Conservation (phyloP, 352 stramenopile genomes). For the Phytophthora pini region DNA sequence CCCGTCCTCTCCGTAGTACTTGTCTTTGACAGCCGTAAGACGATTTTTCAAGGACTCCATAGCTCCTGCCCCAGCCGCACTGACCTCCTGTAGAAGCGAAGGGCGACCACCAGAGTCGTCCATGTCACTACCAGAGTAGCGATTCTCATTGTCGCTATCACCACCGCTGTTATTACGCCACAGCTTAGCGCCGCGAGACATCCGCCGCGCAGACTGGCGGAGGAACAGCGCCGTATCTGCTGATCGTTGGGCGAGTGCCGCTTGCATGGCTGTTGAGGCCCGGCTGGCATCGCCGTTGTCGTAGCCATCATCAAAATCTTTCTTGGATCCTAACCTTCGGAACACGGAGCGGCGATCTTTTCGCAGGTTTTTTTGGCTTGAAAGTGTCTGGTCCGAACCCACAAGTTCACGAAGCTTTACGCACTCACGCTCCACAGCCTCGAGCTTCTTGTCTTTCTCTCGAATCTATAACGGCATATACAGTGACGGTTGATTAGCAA, state of each 20-base stretch:
- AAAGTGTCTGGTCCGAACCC: constrained; percentile 34
- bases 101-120: constrained; percentile 52
- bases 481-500: constrained; percentile 12
- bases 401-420: constrained; percentile 72
- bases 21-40: constrained; percentile 79
- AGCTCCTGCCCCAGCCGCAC: constrained; percentile 54
- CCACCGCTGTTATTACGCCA: constrained; percentile 52
- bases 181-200: constrained; percentile 56
- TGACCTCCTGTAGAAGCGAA: constrained; percentile 75
- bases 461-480: constrained; percentile 46
- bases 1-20: constrained; percentile 77
- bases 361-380: constrained; percentile 44
- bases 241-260: constrained; percentile 73
- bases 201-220: constrained; percentile 72
- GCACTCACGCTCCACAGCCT: constrained; percentile 70
- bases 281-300: constrained; percentile 55
- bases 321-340: constrained; percentile 80
- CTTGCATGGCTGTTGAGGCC: constrained; percentile 55
- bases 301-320: constrained; percentile 51
- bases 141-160: constrained; percentile 53
- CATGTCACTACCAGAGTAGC: constrained; percentile 55
- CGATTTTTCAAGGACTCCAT: constrained; percentile 81
- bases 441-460: constrained; percentile 89
- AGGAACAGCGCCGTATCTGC: constrained; percentile 83
- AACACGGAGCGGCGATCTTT: constrained; percentile 70